Evolutionary conservation across 2,329 filamentous ascomycete species (phyloP), one percentile per base, ranked within the genome.

Genomic region (Drechslerella coelobrocha): DNA sequence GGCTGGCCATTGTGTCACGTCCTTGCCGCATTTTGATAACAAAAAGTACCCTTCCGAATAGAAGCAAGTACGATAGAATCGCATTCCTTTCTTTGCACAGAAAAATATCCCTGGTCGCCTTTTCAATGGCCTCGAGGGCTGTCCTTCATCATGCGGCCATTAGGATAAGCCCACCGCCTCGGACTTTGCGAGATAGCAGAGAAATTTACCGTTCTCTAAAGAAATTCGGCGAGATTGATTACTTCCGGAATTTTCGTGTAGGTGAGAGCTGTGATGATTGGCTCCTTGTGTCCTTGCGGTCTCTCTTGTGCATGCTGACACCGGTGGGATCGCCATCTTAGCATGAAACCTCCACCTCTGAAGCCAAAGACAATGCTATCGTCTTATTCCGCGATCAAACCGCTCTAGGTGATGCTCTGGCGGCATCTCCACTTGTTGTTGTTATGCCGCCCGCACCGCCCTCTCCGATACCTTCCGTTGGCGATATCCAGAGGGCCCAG

Each of bases 151-250:
- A 72, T 61, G 59, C 60, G 14, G 54, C 59, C 10, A 21, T 65
- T 17, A 63, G 50, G 29, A 65, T 72, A 47, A 63, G 50, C 26
- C 66, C 66, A 6, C 53, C 66, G n/a, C 59, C 66, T 21, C 66
- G 48, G 9, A 72, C 53, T 5, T 34, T 65, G 12, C 53, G 54
- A 17, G 53, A 65, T 27, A 72, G 60, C 19, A 53, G 66, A 29
- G 59, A 63, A 24, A 65, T 72, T 12, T 65, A 60, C 43, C 26
- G 50, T 26, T 55, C 59, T 2, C 29, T 72, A 17, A 62, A 53
- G 29, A 65, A 65, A 55, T 72, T 72, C 14, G 66, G 66, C 29
- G 59, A 72, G 29, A 56, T 72, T 53, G 66, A 63, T 48, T 19
- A 63, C 12, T 72, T 63, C 34, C 53, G 66, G 24, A 63, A 41